Conservation (phyloP, 768 basidiomycete species). For the Lentinus tigrinus region DNA sequence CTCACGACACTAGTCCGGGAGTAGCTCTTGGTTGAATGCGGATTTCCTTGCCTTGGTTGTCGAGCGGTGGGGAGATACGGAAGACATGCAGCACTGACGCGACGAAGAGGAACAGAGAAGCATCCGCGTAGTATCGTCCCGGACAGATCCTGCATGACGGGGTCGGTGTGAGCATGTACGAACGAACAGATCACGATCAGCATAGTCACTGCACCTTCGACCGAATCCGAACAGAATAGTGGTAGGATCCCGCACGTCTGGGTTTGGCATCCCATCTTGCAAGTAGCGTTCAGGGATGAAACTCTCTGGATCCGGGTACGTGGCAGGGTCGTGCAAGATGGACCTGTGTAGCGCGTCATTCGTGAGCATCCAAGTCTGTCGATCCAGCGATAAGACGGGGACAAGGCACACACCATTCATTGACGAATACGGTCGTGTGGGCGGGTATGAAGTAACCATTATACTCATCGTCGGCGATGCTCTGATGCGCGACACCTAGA, state of each 20-base stretch:
- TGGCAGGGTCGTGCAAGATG: slow-evolving; percentile 12
- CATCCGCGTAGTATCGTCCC: slow-evolving; percentile 19
- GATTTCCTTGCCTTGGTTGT: slow-evolving; percentile 9
- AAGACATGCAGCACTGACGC: slow-evolving; percentile 20
- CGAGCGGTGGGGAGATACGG: slow-evolving; percentile 13
- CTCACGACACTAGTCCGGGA: slow-evolving; percentile 11
- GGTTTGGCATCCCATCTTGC: slow-evolving; percentile 1
- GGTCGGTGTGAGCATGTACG: not conserved
- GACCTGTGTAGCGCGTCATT: slow-evolving; percentile 12
- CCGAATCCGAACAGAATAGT: slow-evolving; percentile 13
- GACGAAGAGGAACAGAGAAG: slow-evolving; percentile 12
- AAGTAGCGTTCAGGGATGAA: slow-evolving; percentile 25
- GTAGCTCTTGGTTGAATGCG: slow-evolving; percentile 4
- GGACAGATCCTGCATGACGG: slow-evolving; percentile 18
- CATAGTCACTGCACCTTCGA: not conserved
- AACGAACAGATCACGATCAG: too few relatives aligned
- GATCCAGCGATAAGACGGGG: slow-evolving; percentile 6
- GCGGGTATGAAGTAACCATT: slow-evolving; percentile 1
- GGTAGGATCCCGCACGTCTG: slow-evolving; percentile 1
- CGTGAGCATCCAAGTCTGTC: too few relatives aligned
- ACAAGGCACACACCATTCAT: slow-evolving; percentile 16
- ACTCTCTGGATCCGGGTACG: slow-evolving; percentile 17
- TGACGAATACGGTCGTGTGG: slow-evolving; percentile 2
- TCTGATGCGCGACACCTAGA: slow-evolving; percentile 4
- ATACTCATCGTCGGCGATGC: not conserved